phyloP scores from a whole-genome alignment of 495 filamentous ascomycete genomes.

The Penicillium cosmopolitanum region DNA sequence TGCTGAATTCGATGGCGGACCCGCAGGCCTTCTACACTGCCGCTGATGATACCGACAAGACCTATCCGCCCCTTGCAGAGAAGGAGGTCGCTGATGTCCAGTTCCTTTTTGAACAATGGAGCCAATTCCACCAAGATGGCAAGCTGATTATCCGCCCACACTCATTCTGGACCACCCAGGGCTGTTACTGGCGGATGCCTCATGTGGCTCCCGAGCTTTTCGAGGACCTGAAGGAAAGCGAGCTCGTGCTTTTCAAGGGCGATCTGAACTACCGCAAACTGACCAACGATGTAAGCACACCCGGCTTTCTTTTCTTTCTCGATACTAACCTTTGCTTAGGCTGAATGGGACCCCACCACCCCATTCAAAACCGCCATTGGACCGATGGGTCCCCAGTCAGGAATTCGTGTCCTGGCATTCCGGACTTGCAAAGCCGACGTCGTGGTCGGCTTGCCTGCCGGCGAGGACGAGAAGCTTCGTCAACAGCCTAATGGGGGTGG shows the following conservation, averaged over 20 bases:
- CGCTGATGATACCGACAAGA: conserved; percentile 65
- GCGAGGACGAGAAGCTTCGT: conserved; percentile 78
- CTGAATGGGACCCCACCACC: conserved; percentile 84
- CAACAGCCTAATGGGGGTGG: conserved; percentile 68
- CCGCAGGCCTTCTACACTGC: conserved; percentile 78
- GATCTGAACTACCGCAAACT: conserved; percentile 96
- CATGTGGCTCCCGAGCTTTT: conserved; percentile 64
- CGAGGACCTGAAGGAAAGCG: conserved; percentile 78
- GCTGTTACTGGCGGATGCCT: conserved; percentile 86
- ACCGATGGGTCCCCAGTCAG: conserved; percentile 77
- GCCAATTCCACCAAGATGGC: conserved; percentile 74
- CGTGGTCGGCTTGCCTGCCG: conserved; percentile 82
- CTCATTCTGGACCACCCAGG: conserved; percentile 84
- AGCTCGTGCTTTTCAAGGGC: conserved; percentile 96
- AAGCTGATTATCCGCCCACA: conserved; percentile 80
- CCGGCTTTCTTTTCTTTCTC: background rate
- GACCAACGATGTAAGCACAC: conserved; percentile 73
- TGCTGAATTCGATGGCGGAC: conserved; percentile 74
- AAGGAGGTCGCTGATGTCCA: conserved; percentile 66
- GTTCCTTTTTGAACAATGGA: conserved; percentile 85
- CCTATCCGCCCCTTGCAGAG: conserved; percentile 61
- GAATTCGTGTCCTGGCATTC: conserved; percentile 79
- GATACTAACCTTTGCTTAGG: conserved; percentile 47
- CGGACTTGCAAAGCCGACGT: conserved; percentile 96
- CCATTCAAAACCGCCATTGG: conserved; percentile 86